Evolutionary conservation across 495 filamentous ascomycete species (phyloP).

Genomic region (Evernia prunastri): DNA sequence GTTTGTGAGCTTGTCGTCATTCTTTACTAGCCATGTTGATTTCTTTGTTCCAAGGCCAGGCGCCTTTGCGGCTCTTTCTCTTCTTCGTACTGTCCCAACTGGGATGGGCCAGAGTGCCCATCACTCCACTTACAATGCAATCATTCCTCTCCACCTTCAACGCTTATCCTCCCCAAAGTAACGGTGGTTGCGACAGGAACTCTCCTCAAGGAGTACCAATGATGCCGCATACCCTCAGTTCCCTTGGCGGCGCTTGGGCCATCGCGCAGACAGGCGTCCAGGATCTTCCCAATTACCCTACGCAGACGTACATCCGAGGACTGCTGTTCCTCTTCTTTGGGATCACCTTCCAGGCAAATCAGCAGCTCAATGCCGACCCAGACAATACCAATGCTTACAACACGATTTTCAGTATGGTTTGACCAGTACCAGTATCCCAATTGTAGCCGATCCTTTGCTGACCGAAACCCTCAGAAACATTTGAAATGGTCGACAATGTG

Average conservation of each 20-base stretch:
- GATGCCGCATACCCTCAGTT: no score
- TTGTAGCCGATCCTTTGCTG: background rate
- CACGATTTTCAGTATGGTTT: background rate
- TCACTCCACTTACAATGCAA: no score
- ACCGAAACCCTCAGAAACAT: background rate
- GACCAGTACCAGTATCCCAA: background rate
- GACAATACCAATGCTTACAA: background rate
- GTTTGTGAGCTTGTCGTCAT: no score
- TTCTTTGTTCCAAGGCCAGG: no score
- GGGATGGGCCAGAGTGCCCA: no score
- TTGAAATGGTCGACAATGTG: background rate
- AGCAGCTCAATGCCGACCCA: background rate
- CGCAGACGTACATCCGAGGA: background rate
- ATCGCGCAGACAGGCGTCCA: background rate
- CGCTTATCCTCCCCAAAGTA: no score
- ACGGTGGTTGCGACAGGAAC: no score
- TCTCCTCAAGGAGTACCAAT: no score
- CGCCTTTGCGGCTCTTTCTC: no score
- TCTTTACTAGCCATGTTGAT: no score
- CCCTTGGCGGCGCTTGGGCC: background rate
- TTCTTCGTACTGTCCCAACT: no score
- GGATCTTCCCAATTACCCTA: background rate
- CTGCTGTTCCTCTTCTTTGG: background rate
- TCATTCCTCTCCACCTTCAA: no score
- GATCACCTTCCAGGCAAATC: background rate